Percentiles rank a stretch among this genome's conserved stretches.
Conservation (phyloP, 2,329 filamentous ascomycete species). For the Diaporthe eres region DNA sequence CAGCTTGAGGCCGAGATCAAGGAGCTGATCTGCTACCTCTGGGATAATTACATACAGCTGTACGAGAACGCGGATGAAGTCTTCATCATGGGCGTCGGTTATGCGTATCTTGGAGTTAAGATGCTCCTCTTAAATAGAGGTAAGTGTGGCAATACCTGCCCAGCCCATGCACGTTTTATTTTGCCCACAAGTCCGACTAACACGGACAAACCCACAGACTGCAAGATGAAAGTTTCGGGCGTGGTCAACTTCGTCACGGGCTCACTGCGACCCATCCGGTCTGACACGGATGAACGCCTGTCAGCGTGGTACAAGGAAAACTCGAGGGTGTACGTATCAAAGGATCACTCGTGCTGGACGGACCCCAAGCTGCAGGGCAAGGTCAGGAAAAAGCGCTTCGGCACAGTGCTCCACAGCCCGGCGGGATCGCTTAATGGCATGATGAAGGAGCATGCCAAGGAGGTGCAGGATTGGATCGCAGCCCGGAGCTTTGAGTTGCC, state of each 20-base stretch:
- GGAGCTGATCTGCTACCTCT: slow-evolving; percentile 87
- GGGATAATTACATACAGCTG: slow-evolving; percentile 96
- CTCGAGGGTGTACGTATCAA: slow-evolving; percentile 83
- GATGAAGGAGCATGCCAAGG: slow-evolving; percentile 68
- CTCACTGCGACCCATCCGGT: slow-evolving; percentile 81
- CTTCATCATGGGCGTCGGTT: slow-evolving; percentile 90
- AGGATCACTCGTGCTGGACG: slow-evolving; percentile 82
- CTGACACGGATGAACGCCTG: slow-evolving; percentile 80
- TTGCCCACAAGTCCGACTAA: neutral
- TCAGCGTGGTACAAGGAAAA: slow-evolving; percentile 87
- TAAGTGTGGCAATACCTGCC: slow-evolving; percentile 52
- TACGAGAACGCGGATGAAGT: slow-evolving; percentile 79
- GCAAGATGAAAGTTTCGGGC: slow-evolving; percentile 77
- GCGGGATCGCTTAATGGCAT: slow-evolving; percentile 65
- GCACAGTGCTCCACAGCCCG: slow-evolving; percentile 67
- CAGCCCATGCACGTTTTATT: neutral
- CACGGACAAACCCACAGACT: slow-evolving; percentile 57
- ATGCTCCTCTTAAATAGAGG: slow-evolving; percentile 84
- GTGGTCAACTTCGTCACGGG: slow-evolving; percentile 88
- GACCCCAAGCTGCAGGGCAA: slow-evolving; percentile 72
- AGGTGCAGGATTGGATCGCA: slow-evolving; percentile 67
- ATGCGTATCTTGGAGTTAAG: slow-evolving; percentile 87
- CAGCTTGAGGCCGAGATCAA: slow-evolving; percentile 72
- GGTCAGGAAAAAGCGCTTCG: slow-evolving; percentile 73
- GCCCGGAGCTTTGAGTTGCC: slow-evolving; percentile 50